Base-by-base conservation (phyloP, 345 rosid species). In the Brassica incana region DNA sequence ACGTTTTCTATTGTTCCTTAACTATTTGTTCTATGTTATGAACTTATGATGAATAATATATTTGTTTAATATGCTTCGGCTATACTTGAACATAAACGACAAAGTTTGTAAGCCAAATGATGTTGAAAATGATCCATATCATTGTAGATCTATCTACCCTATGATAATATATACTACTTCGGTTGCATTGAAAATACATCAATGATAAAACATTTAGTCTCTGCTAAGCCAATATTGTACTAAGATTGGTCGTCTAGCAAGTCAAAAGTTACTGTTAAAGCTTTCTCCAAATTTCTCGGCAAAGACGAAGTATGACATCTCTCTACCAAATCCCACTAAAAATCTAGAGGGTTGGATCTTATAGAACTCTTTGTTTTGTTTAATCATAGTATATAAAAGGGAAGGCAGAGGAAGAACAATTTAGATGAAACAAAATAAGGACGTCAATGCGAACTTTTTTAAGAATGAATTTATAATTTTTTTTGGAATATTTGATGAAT, bases 241-340 rank as follows among this genome's bases (percentile, higher is more conserved):
- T 9, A 5, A 73, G 77, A 43, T 72, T 59, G 36, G 30, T 67
- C 6, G 73, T 30, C n/a, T 23, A 45, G 33, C 78, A 67, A 79
- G 78, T 79, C 78, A 78, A 78, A 66, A 78, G 69, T 43, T 43
- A 14, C 43, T 50, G 78, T 73, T 33, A 67, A 67, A 67, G 61
- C 58, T 60, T 50, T 73, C 56, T 73, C 69, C 65, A 73, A 67
- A 50, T 50, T 14, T n/a, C 6, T 50, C 18, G 18, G 56, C 56
- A 14, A 50, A n/a, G 56, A 50, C 56, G 7, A 50, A 73, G 33
- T 43, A 23, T 73, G 10, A 15, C 64, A 78, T 66, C 36, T 58
- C 48, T 72, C 63, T 7, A 79, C 78, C 82, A 61, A 79, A 73
- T 79, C 56, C 78, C 74, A 79, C 78, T 67, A 58, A 59, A 40